phyloP scores from a whole-genome alignment of 2,329 filamentous ascomycete species.

The Talaromyces sp. region DNA sequence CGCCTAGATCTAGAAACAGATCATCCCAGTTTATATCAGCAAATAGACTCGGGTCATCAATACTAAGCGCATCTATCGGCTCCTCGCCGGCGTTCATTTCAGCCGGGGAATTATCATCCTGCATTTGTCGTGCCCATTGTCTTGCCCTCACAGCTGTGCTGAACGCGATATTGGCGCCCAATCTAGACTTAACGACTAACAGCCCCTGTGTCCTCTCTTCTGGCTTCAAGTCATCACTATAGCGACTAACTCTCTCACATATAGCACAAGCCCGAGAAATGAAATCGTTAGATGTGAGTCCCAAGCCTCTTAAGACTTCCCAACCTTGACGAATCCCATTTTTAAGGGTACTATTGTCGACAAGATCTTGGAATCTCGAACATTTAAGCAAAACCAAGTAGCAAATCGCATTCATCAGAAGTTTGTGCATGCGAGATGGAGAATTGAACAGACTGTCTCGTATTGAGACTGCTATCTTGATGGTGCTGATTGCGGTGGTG shows the following conservation, averaged over 20 bases:
- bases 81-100: not conserved
- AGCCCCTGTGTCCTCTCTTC: conserved; percentile 4
- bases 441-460: not conserved
- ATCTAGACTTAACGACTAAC: conserved; percentile 1
- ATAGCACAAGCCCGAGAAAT: not conserved
- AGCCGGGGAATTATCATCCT: not conserved
- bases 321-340: conserved; percentile 6
- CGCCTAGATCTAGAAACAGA: not conserved
- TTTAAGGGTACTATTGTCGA: not conserved
- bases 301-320: not conserved
- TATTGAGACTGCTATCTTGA: conserved; percentile 2
- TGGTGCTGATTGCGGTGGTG: not conserved
- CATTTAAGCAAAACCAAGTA: conserved; percentile 6
- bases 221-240: conserved; percentile 1
- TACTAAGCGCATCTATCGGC: not conserved
- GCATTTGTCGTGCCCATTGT: not conserved
- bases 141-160: conserved; percentile 1
- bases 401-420: conserved; percentile 3
- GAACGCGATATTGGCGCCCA: conserved; percentile 6
- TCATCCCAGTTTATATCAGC: conserved; percentile 7
- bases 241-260: conserved; percentile 4
- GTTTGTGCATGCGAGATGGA: conserved; percentile 3
- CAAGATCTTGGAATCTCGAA: conserved; percentile 3
- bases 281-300: conserved; percentile 1
- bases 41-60: conserved; percentile 1